A percentile compares a stretch with the other conserved stretches of the same genome.
These are phyloP conservation scores for Leptomonas pyrrhocoris DNA, from an alignment of 208 protist species.

Conservation along the genomic window DNA sequence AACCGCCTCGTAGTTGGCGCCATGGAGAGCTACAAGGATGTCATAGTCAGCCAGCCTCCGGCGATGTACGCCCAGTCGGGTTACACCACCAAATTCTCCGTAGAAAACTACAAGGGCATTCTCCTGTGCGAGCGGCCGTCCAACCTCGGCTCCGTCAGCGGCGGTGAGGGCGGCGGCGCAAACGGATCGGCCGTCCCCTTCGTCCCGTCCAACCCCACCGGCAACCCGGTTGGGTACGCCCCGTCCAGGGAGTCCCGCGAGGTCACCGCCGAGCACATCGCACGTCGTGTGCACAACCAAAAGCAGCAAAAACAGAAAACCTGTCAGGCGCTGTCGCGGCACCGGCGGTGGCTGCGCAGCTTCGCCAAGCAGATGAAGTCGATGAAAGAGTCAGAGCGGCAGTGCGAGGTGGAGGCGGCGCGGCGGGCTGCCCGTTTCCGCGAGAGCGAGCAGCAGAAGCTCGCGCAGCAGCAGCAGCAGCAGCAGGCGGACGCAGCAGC, in stretches of 20 bases:
- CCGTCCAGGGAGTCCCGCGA: constrained; percentile 66
- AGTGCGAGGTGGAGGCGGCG: constrained; percentile 70
- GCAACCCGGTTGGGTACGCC: constrained; percentile 60
- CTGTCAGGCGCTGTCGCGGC: constrained; percentile 62
- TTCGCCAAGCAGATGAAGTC: constrained; percentile 82
- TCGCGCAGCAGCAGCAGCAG: constrained; percentile 17
- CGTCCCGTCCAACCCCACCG: constrained; percentile 58
- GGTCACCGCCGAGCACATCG: constrained; percentile 48
- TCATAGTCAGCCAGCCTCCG: constrained; percentile 86
- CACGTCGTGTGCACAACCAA: constrained; percentile 56
- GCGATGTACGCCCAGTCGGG: constrained; percentile 64
- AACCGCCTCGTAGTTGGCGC: background rate
- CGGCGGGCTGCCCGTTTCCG: constrained; percentile 49
- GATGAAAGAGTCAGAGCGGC: constrained; percentile 78
- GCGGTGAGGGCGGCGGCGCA: constrained; percentile 6
- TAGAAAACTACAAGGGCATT: constrained; percentile 94
- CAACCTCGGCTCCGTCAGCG: constrained; percentile 33
- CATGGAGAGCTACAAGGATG: constrained; percentile 92
- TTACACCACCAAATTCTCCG: constrained; percentile 45
- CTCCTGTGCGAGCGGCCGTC: constrained; percentile 81
- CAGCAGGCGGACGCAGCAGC: background rate
- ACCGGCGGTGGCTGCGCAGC: constrained; percentile 84
- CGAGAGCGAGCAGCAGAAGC: constrained; percentile 35
- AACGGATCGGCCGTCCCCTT: constrained; percentile 37
- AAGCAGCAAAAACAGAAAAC: constrained; percentile 47